Base-by-base conservation (phyloP, 495 filamentous ascomycete species). In the Aspergillus avenaceus region DNA sequence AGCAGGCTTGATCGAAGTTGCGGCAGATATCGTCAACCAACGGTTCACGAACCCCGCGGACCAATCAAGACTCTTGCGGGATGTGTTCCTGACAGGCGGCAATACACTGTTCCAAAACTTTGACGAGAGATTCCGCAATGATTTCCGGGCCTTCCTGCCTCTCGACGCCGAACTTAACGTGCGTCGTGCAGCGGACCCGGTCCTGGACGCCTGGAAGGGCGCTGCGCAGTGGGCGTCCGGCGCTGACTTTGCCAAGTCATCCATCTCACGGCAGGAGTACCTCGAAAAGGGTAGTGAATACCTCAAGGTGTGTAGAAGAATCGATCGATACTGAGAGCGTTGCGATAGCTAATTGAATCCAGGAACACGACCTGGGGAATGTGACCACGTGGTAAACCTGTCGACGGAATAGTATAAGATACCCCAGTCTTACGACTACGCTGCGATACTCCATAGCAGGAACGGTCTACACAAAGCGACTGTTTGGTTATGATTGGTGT, bases 21-120 rank as follows among this genome's bases (percentile, higher is more conserved):
- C 87, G 0, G 84, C 85, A 5, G 87, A 90, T 52, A 92, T 97
- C 29, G 69, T 97, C 13, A 86, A 79, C 7, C 86, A 92, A 58
- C 83, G 93, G 2, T 76, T 97, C 23, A 72, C 80, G 2, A 66
- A 74, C 14, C 70, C 77, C 0, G 64, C 74, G 2, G 78, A 83
- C 43, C 76, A 81, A 31, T 72, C 82, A 24, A 79, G 78, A 8
- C 77, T 96, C 5, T 71, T 95, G 12, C 84, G 78, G 49, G 92
- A 97, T 59, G 79, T 98, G 14, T 98, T 98, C 71, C 63, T 97
- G 7, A 97, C 93, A 0, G 93, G 93, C 26, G 93, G 93, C n/a
- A 91, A 92, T 60, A 88, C 87, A 1, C 66, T 93, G 37, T 97
- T 96, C 62, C 64, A 81, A 43, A 84, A 84, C 43, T 98, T 97